Evolutionary conservation across 306 rosid genomes (phyloP), one percentile per base, ranked within the genome.

Genomic region (Castanea mollissima): DNA sequence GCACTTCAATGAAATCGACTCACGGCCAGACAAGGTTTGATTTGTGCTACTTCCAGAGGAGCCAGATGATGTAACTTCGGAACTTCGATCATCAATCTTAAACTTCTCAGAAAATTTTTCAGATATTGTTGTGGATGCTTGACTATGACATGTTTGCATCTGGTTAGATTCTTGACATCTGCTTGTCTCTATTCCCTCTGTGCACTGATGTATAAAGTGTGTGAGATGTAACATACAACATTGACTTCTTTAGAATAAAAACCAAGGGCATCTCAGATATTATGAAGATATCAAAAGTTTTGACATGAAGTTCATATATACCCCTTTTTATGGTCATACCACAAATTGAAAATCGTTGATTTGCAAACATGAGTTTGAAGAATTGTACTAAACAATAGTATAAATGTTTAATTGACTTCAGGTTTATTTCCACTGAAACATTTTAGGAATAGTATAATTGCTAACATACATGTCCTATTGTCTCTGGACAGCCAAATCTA

Each of bases 161-260:
- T 69, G 11, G 21, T 58, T 60, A 54, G 55, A 56, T 69, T 73
- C 80, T 63, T 77, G 85, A 57, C 44, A 60, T 54, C 55, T 29
- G 68, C 79, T 74, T 18, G 76, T 76, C 58, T 82, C 75, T 34
- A 67, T 74, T 62, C 76, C 87, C 56, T 85, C 85, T 27, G 4
- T 75, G 46, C 76, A 23, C 94, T 91, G 87, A 63, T 60, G 31
- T 74, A 85, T 32, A 80, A 79, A 84, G 60, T 38, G 76, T n/a
- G 51, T 78, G 21, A 88, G n/a, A 41, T 79, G 56, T 7, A 52
- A 64, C 29, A 52, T 59, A 57, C 23, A 35, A 25, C 55, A 31
- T 25, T 25, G 38, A 78, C 38, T 25, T 70, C 58, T 21, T 31
- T 1, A 21, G 46, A 54, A 75, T 62, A 27, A 34, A 34, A 23